These are phyloP conservation scores for Parasitella parasitica DNA, from an alignment of 371 early-diverging fungal genomes.

Conservation along the genomic window DNA sequence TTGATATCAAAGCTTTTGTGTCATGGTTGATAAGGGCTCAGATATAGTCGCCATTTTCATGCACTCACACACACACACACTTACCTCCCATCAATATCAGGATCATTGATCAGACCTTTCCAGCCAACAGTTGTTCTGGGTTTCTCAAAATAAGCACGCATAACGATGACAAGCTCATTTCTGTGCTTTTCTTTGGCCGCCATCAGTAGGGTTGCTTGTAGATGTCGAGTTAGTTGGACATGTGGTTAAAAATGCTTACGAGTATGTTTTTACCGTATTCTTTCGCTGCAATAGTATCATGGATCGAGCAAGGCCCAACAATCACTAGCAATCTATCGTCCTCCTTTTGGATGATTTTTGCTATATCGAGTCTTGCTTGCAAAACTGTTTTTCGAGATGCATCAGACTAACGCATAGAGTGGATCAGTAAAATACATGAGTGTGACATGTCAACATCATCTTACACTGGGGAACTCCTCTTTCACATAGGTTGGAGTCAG, in stretches of 20 bases:
- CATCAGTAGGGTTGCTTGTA: conserved; percentile 57
- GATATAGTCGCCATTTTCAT: background rate
- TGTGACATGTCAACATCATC: background rate
- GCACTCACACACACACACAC: background rate
- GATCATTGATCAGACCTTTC: conserved; percentile 94
- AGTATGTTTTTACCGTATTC: conserved; percentile 72
- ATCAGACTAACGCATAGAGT: conserved; percentile 24
- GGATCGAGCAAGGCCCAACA: conserved; percentile 96
- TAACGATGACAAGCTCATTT: conserved; percentile 77
- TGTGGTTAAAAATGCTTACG: no score
- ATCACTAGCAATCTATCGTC: conserved; percentile 86
- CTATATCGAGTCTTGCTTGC: conserved; percentile 59
- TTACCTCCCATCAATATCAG: conserved; percentile 76
- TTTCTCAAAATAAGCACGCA: conserved; percentile 95
- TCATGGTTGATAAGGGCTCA: background rate
- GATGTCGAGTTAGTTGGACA: no score
- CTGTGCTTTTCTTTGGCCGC: conserved; percentile 53
- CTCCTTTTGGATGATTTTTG: conserved; percentile 67
- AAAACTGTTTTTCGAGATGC: conserved; percentile 31
- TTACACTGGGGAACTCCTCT: conserved; percentile 61
- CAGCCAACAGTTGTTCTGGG: conserved; percentile 94
- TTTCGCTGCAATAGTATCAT: conserved; percentile 81
- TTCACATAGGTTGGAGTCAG: conserved; percentile 37
- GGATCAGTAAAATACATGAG: background rate
- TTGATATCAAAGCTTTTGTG: conserved; percentile 79